These are phyloP conservation scores for Rutstroemia sp. DNA, from an alignment of 2,329 filamentous ascomycete genomes.

Conservation along the genomic window DNA sequence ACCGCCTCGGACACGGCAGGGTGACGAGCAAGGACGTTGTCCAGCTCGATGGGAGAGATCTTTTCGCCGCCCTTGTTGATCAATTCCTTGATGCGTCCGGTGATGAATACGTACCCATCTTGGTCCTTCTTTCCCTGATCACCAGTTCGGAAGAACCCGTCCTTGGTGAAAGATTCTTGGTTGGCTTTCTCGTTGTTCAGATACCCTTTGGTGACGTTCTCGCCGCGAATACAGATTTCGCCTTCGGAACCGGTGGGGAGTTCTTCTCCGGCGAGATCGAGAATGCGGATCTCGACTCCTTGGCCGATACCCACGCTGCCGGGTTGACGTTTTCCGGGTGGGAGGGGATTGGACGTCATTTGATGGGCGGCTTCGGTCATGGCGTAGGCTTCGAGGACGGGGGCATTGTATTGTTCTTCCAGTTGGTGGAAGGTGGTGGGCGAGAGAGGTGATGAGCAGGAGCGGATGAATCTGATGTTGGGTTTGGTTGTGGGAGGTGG, in stretches of 20 bases:
- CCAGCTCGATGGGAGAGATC: conserved; percentile 80
- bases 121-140: conserved; percentile 77
- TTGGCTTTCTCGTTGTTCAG: conserved; percentile 78
- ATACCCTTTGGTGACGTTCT: conserved; percentile 80
- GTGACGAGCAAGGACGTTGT: conserved; percentile 72
- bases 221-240: conserved; percentile 75
- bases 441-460: conserved; percentile 76
- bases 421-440: conserved; percentile 76
- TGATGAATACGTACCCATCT: conserved; percentile 79
- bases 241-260: conserved; percentile 63
- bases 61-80: conserved; percentile 90
- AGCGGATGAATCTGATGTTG: conserved; percentile 77
- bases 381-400: conserved; percentile 82
- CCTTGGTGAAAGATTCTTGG: conserved; percentile 60
- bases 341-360: conserved; percentile 71
- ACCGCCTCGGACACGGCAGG: conserved; percentile 70
- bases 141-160: conserved; percentile 81
- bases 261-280: conserved; percentile 62
- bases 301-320: conserved; percentile 78
- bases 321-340: conserved; percentile 65
- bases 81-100: conserved; percentile 86
- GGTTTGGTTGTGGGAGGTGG: conserved; percentile 61
- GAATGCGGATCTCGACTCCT: conserved; percentile 73
- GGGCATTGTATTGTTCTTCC: conserved; percentile 66
- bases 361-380: conserved; percentile 89